phyloP scores from a whole-genome alignment of 108 stramenopile genomes.

The Cyclotella cryptica region DNA sequence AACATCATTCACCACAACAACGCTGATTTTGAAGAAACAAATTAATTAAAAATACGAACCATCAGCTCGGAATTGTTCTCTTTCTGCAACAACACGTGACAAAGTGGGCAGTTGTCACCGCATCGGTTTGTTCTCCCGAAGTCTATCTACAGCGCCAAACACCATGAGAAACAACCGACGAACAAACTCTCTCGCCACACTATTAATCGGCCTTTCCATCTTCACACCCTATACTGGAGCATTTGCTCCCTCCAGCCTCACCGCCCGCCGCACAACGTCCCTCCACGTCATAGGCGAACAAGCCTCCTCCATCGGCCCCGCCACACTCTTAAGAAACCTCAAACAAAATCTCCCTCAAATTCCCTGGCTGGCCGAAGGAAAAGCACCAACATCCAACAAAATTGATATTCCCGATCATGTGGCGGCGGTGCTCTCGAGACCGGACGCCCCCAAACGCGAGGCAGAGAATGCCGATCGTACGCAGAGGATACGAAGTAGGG shows the following conservation, averaged over 20 bases:
- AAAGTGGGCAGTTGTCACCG: too few species aligned
- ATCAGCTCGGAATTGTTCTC: too few species aligned
- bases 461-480: constrained; percentile 77
- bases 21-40: too few species aligned
- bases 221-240: not conserved
- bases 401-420: constrained; percentile 76
- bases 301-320: constrained; percentile 75
- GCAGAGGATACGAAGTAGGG: constrained; percentile 65
- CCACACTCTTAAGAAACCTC: constrained; percentile 61
- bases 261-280: constrained; percentile 15
- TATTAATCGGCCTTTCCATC: constrained; percentile 2
- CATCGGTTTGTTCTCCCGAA: too few species aligned
- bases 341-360: constrained; percentile 69
- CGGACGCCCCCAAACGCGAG: constrained; percentile 69
- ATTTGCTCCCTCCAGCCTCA: constrained; percentile 3
- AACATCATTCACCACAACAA: too few species aligned
- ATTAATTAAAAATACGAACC: too few species aligned
- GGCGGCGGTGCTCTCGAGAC: constrained; percentile 52
- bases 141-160: too few species aligned
- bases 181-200: not conserved
- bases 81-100: too few species aligned
- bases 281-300: constrained; percentile 64
- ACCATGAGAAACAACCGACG: not conserved
- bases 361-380: constrained; percentile 72
- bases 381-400: constrained; percentile 59